Conservation (phyloP, 371 early-diverging fungal genomes). For the Rhizopus microsporus region DNA sequence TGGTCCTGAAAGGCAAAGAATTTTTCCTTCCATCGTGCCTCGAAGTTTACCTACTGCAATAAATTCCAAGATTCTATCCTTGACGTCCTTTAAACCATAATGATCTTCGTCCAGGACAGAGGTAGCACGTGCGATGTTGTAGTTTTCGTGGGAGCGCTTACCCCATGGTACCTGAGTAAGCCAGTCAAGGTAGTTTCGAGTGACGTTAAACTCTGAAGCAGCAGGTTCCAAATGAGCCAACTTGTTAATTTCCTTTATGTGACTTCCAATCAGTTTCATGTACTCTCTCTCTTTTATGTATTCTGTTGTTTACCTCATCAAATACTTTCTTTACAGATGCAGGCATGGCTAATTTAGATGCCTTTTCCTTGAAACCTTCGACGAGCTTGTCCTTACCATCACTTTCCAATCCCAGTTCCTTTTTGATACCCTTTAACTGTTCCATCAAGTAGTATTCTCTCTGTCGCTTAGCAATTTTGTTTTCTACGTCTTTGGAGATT, state of each 20-base stretch:
- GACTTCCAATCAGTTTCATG: background rate
- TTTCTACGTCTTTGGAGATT: constrained; percentile 94
- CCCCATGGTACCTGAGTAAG: constrained; percentile 98
- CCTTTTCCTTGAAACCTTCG: constrained; percentile 88
- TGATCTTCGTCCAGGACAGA: constrained; percentile 95
- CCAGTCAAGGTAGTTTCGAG: constrained; percentile 97
- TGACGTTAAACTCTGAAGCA: constrained; percentile 96
- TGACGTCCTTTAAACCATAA: constrained; percentile 98
- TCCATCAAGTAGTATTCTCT: constrained; percentile 98
- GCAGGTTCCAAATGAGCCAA: constrained; percentile 93
- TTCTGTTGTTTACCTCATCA: constrained; percentile 66
- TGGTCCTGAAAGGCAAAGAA: constrained; percentile 94
- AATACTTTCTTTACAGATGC: constrained; percentile 89
- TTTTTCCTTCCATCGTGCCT: constrained; percentile 95
- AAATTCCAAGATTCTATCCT: constrained; percentile 97
- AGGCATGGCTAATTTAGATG: constrained; percentile 84
- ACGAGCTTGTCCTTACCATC: constrained; percentile 97
- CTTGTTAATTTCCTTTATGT: constrained; percentile 86
- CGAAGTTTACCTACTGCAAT: constrained; percentile 96
- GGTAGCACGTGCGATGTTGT: constrained; percentile 81
- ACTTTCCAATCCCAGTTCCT: constrained; percentile 93
- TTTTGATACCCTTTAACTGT: constrained; percentile 97
- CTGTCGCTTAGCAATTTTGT: constrained; percentile 93
- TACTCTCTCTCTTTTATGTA: background rate
- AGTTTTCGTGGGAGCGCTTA: constrained; percentile 83